phyloP scores from a whole-genome alignment of 2,329 filamentous ascomycete genomes.

The Neopestalotiopsis sp. region DNA sequence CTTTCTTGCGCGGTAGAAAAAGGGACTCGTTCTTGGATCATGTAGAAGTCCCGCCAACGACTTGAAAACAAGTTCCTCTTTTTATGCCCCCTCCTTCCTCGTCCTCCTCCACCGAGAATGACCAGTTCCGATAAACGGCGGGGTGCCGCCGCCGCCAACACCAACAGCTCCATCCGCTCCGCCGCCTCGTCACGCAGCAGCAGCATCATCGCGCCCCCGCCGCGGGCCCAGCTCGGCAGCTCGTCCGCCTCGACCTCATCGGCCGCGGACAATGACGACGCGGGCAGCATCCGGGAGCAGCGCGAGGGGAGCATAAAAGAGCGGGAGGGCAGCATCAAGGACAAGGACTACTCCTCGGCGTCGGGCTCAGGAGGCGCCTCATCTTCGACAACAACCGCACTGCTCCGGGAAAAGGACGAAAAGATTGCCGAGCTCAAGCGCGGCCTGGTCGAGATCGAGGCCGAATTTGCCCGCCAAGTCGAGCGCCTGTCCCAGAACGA shows the following conservation, averaged over 20 bases:
- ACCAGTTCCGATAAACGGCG: constrained; percentile 51
- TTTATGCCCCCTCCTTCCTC: constrained; percentile 19
- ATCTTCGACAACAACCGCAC: constrained; percentile 25
- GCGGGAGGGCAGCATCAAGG: constrained; percentile 25
- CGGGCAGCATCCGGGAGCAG: constrained; percentile 26
- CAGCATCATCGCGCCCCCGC: constrained; percentile 44
- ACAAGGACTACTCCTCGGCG: constrained; percentile 16
- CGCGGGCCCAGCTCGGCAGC: constrained; percentile 44
- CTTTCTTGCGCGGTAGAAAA: background rate
- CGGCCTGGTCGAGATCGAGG: constrained; percentile 57
- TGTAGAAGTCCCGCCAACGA: background rate
- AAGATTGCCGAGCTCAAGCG: constrained; percentile 57
- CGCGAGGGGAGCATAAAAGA: constrained; percentile 10
- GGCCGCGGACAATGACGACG: constrained; percentile 31
- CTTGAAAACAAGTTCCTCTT: background rate
- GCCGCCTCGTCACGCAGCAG: constrained; percentile 32
- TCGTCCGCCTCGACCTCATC: constrained; percentile 36
- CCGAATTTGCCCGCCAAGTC: constrained; percentile 58
- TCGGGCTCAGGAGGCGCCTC: background rate
- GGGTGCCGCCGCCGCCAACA: constrained; percentile 29
- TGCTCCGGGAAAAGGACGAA: constrained; percentile 53
- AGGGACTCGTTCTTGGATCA: background rate
- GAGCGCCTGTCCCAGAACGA: constrained; percentile 58
- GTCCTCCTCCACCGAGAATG: constrained; percentile 36
- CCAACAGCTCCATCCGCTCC: constrained; percentile 33